Evolutionary conservation across 441 rosid genomes (phyloP), one percentile per base, ranked within the genome.

Genomic region (Gossypium trilobum): DNA sequence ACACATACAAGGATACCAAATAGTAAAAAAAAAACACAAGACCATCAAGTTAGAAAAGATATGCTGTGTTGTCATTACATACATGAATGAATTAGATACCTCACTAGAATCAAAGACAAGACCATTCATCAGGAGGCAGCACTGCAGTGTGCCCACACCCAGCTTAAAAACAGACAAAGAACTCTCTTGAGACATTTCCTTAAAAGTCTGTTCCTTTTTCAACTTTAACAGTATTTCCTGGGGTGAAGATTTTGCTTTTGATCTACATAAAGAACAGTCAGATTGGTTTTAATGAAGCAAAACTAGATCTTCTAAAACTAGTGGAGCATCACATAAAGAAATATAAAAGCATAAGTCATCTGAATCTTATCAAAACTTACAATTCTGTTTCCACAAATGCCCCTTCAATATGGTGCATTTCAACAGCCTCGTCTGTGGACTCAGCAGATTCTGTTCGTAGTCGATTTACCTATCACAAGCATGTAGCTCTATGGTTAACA

Each of bases 81-180:
- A 72, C 74, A 62, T 19, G 44, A 70, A 59, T 25, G 77, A 57
- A 22, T 73, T 62, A 79, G 76, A 66, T 85, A 96, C 99, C 99
- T 95, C 97, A 48, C 83, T 78, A 80, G 97, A 82, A 79, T 93
- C 97, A 77, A 80, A 70, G 84, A 95, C 97, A 77, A 95, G 93
- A 19, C 99, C 98, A 81, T 95, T 93, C 99, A 95, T 90, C 89
- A 95, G 80, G 70, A 93, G 84, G 78, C 87, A 81, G 64, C 97
- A 91, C 75, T 83, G 79, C 82, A 89, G 51, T 82, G 88, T 90
- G 69, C 85, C 79, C 82, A 95, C 77, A 78, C 99, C 99, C 86
- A 95, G 82, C 85, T 91, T 93, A 81, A 84, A 89, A 73, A 93
- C 96, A 83, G 84, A 89, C 86, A 89, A 73, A 76, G 98, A 90